Evolutionary conservation across 805 yeast species (phyloP).

Genomic region (Yamadazyma tumulicola): DNA sequence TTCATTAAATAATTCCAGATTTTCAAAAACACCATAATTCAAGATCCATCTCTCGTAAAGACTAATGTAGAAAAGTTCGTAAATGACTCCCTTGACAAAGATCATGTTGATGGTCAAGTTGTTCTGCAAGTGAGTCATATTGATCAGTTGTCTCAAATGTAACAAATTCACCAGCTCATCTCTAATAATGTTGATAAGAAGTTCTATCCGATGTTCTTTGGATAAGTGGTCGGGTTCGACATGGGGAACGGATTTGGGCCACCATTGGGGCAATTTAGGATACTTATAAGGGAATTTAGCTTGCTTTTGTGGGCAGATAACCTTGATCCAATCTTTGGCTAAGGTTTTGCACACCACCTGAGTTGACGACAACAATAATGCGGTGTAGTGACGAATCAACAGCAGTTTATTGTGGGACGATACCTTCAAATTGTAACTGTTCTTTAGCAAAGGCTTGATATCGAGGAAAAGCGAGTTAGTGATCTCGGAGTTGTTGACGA

Average conservation of each 20-base stretch:
- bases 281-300: constrained; percentile 57
- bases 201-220: constrained; percentile 51
- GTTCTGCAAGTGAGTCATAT: constrained; percentile 1
- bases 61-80: constrained; percentile 25
- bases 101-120: constrained; percentile 1
- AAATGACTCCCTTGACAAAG: constrained; percentile 13
- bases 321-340: constrained; percentile 66
- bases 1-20: constrained; percentile 9
- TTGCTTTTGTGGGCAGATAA: constrained; percentile 66
- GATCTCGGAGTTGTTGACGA: constrained; percentile 7
- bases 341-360: constrained; percentile 49
- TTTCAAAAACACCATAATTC: constrained; percentile 9
- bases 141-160: constrained; percentile 6
- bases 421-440: constrained; percentile 1
- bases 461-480: constrained; percentile 9
- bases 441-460: constrained; percentile 9
- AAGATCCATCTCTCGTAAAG: constrained; percentile 23
- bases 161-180: constrained; percentile 9
- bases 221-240: constrained; percentile 71
- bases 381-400: constrained; percentile 1
- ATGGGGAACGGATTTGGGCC: constrained; percentile 62
- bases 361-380: constrained; percentile 18
- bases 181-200: constrained; percentile 42
- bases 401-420: background rate
- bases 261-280: constrained; percentile 58